Percentiles rank a stretch among this genome's conserved stretches.
phyloP scores from a whole-genome alignment of 352 stramenopile genomes.

The Pythium utonaiense region DNA sequence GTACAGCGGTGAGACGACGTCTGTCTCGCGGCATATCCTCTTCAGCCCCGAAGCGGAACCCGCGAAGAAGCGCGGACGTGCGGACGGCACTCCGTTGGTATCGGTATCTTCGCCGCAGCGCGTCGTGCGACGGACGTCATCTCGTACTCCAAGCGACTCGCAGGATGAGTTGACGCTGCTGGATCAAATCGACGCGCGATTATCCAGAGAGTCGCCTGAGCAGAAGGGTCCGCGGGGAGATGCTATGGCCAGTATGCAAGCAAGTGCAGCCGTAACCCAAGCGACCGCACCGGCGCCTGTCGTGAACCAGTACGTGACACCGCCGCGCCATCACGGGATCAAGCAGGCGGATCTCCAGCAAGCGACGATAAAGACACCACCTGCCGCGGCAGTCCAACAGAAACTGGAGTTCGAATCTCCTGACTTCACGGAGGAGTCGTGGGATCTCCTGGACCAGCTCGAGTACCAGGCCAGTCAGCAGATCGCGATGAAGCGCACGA shows the following conservation, averaged over 20 bases:
- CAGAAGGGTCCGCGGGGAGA: not conserved
- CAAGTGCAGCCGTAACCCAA: not conserved
- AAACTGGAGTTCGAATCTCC: conserved; percentile 55
- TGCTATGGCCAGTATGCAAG: not conserved
- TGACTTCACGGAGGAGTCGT: conserved; percentile 72
- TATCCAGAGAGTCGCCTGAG: conserved; percentile 18
- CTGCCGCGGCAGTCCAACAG: conserved; percentile 3
- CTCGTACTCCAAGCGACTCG: conserved; percentile 25
- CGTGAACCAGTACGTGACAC: conserved; percentile 6
- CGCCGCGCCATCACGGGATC: conserved; percentile 7
- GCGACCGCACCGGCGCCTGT: conserved; percentile 1
- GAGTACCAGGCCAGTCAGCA: conserved; percentile 56
- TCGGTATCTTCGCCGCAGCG: not conserved
- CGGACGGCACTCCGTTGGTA: not conserved
- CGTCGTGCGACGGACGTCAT: not conserved
- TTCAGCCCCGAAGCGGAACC: conserved; percentile 36
- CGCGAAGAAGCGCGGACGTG: not conserved
- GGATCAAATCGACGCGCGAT: conserved; percentile 33
- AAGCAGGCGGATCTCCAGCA: not conserved
- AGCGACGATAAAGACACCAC: conserved; percentile 6
- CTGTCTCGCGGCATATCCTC: conserved; percentile 43
- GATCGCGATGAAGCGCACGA: conserved; percentile 15
- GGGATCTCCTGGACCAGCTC: conserved; percentile 67
- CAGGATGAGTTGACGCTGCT: conserved; percentile 66
- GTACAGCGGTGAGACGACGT: conserved; percentile 3